These are phyloP conservation scores for Zygosaccharomyces lentus DNA, from an alignment of 805 yeast genomes.

Conservation along the genomic window DNA sequence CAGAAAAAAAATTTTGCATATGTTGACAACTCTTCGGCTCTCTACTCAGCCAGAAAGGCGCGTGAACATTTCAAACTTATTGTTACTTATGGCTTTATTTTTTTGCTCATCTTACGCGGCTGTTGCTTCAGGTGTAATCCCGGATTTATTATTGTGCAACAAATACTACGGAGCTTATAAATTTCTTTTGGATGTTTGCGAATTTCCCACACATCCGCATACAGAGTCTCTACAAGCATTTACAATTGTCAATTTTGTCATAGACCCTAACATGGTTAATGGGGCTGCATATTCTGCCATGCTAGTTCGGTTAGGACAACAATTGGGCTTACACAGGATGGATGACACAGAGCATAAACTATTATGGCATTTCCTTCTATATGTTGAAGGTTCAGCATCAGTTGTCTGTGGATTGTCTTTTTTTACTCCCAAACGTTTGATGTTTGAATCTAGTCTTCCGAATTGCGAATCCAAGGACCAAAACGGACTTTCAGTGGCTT, in stretches of 20 bases:
- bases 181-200: conserved; percentile 15
- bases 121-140: conserved; percentile 25
- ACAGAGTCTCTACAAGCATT: conserved; percentile 26
- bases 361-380: conserved; percentile 27
- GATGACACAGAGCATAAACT: conserved; percentile 3
- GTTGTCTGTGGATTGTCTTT: conserved; percentile 31
- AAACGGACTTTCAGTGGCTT: conserved; percentile 16
- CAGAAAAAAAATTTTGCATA: conserved; percentile 8
- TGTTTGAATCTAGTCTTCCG: conserved; percentile 15
- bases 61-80: conserved; percentile 12
- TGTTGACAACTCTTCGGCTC: conserved; percentile 10
- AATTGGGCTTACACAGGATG: conserved; percentile 21
- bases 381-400: conserved; percentile 31
- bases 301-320: conserved; percentile 29
- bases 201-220: conserved; percentile 23
- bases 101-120: conserved; percentile 26
- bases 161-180: conserved; percentile 24
- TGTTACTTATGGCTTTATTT: conserved; percentile 21
- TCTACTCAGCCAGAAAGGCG: conserved; percentile 1
- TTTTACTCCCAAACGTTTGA: conserved; percentile 14
- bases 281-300: conserved; percentile 25
- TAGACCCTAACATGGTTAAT: conserved; percentile 32
- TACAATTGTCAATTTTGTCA: conserved; percentile 23
- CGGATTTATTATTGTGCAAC: conserved; percentile 22
- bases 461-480: background rate